phyloP scores from a whole-genome alignment of 208 protist species.

The Phytomonas sp. region DNA sequence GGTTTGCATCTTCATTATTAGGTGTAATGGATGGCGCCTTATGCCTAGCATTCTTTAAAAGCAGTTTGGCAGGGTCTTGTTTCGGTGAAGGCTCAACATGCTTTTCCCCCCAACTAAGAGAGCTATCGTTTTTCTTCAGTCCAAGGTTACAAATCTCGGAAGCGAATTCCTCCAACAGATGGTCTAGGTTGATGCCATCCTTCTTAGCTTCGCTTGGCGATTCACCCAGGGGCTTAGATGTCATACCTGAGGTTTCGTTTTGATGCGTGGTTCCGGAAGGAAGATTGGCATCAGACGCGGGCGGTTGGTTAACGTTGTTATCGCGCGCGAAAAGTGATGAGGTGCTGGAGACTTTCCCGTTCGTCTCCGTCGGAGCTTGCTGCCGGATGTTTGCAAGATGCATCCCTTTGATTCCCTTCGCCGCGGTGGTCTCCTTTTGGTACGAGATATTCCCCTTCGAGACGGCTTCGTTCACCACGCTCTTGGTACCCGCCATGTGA shows the following conservation, averaged over 20 bases:
- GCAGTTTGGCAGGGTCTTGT: conserved; percentile 26
- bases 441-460: too few species aligned
- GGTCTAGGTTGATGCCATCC: conserved; percentile 45
- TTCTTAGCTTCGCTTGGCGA: conserved; percentile 10
- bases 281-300: neutral
- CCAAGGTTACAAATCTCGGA: conserved; percentile 52
- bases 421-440: conserved; percentile 10
- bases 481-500: neutral
- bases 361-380: neutral
- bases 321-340: neutral
- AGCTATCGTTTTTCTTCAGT: conserved; percentile 15
- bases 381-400: conserved; percentile 15
- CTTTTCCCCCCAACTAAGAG: neutral
- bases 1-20: neutral
- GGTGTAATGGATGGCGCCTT: conserved; percentile 24
- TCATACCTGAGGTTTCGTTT: conserved; percentile 6
- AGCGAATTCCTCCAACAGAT: conserved; percentile 67
- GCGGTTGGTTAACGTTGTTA: conserved; percentile 9
- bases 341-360: neutral
- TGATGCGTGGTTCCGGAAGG: neutral
- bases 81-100: neutral
- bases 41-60: conserved; percentile 61
- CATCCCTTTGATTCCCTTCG: conserved; percentile 5
- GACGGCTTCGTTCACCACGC: too few species aligned
- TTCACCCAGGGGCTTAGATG: neutral